Conservation (phyloP, 2,329 filamentous ascomycete species). For the Whalleya microplaca region DNA sequence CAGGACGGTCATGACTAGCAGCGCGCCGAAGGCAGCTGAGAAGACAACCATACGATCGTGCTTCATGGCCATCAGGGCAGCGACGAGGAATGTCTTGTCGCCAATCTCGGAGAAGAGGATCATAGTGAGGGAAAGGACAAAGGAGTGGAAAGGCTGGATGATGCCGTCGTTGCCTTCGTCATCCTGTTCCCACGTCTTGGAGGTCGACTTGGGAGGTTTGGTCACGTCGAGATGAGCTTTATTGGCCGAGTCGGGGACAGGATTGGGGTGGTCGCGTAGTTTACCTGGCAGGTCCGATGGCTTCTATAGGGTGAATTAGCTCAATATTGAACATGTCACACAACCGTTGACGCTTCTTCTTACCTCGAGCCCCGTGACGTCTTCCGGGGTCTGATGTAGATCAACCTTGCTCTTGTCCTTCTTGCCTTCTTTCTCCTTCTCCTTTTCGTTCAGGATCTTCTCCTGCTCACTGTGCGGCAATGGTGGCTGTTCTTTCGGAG, state of each 20-base stretch:
- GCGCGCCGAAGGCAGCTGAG: slow-evolving; percentile 87
- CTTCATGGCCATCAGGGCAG: slow-evolving; percentile 98
- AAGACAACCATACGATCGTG: slow-evolving; percentile 93
- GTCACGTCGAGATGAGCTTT: slow-evolving; percentile 65
- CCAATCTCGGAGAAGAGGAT: slow-evolving; percentile 96
- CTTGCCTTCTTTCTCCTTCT: slow-evolving; percentile 45
- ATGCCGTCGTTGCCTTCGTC: slow-evolving; percentile 58
- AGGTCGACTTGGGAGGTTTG: slow-evolving; percentile 41
- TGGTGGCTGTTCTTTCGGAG: slow-evolving; percentile 84
- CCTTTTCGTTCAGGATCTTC: slow-evolving; percentile 56
- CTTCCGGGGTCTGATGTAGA: slow-evolving; percentile 39
- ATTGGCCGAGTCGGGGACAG: slow-evolving; percentile 66
- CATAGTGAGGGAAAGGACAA: slow-evolving; percentile 92
- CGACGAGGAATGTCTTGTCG: slow-evolving; percentile 98
- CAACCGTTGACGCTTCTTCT: slow-evolving; percentile 16
- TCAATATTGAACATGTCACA: background rate
- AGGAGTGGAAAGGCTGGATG: slow-evolving; percentile 84
- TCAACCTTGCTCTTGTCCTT: slow-evolving; percentile 49
- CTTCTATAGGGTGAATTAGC: slow-evolving; percentile 59
- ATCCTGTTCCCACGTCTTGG: slow-evolving; percentile 37
- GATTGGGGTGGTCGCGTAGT: slow-evolving; percentile 74
- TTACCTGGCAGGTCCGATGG: slow-evolving; percentile 79
- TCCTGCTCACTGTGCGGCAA: slow-evolving; percentile 80
- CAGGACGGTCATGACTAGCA: slow-evolving; percentile 92
- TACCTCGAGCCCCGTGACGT: slow-evolving; percentile 62